A percentile compares a stretch with the other conserved stretches of the same genome.
Evolutionary conservation across 768 basidiomycete species (phyloP).

Genomic region (Harrya chromipes): DNA sequence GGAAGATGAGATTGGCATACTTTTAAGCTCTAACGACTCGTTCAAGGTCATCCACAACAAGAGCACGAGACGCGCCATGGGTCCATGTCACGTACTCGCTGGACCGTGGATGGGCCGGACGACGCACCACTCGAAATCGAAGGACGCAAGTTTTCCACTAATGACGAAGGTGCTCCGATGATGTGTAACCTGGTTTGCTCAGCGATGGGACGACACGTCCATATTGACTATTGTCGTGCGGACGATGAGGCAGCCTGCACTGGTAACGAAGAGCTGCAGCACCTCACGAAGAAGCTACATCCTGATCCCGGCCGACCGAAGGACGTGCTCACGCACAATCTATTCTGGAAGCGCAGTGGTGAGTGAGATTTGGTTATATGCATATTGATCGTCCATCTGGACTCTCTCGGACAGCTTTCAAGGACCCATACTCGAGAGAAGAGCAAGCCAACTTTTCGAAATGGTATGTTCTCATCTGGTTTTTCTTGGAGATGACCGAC

Average conservation of each 20-base stretch:
- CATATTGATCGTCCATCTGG: neutral
- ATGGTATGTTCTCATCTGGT: slow-evolving; percentile 38
- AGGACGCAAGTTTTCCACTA: slow-evolving; percentile 51
- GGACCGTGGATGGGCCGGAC: slow-evolving; percentile 54
- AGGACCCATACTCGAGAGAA: slow-evolving; percentile 61
- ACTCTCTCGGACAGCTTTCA: slow-evolving; percentile 44
- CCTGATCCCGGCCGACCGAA: slow-evolving; percentile 49
- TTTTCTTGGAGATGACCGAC: neutral
- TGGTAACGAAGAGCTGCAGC: slow-evolving; percentile 42
- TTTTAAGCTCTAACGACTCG: neutral
- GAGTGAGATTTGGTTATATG: neutral
- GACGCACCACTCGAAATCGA: slow-evolving; percentile 49
- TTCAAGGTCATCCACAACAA: slow-evolving; percentile 52
- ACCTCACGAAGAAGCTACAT: slow-evolving; percentile 40
- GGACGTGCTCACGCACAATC: slow-evolving; percentile 50
- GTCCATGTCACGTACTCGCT: slow-evolving; percentile 56
- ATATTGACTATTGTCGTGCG: slow-evolving; percentile 55
- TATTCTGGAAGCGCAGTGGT: slow-evolving; percentile 63
- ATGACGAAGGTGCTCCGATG: slow-evolving; percentile 61
- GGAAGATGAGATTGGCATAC: accelerated
- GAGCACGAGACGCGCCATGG: slow-evolving; percentile 65
- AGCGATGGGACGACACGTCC: slow-evolving; percentile 53
- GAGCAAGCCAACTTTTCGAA: slow-evolving; percentile 51
- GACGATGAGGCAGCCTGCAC: slow-evolving; percentile 35
- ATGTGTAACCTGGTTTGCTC: slow-evolving; percentile 58